These are phyloP conservation scores for Nasturtium officinale DNA, from an alignment of 345 rosid genomes.

Conservation along the genomic window DNA sequence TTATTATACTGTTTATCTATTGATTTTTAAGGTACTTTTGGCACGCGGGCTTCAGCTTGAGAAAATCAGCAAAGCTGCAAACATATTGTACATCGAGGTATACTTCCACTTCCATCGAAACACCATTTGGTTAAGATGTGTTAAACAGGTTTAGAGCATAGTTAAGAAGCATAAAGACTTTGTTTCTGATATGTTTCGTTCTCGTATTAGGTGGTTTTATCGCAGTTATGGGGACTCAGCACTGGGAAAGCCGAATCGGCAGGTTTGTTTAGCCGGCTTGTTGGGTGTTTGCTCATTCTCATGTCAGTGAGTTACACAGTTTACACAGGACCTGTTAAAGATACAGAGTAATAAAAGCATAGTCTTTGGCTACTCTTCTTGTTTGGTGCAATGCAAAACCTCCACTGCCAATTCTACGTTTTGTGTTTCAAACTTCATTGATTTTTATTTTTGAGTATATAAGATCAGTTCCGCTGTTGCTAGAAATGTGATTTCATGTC, in stretches of 20 bases:
- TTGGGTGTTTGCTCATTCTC: slow-evolving; percentile 74
- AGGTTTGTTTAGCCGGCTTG: slow-evolving; percentile 54
- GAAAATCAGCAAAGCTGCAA: slow-evolving; percentile 76
- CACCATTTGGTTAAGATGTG: neutral
- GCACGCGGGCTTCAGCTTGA: slow-evolving; percentile 94
- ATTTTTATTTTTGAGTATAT: neutral
- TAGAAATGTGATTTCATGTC: neutral
- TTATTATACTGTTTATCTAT: no score
- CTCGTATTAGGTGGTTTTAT: slow-evolving; percentile 59
- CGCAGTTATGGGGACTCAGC: slow-evolving; percentile 61
- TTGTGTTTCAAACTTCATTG: slow-evolving; percentile 8
- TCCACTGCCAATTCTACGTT: neutral
- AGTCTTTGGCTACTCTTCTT: neutral
- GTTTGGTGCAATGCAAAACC: neutral
- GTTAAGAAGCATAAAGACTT: slow-evolving; percentile 1
- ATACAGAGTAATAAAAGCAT: slow-evolving; percentile 47
- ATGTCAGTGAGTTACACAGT: slow-evolving; percentile 67
- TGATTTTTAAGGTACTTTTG: slow-evolving; percentile 60
- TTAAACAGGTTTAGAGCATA: neutral
- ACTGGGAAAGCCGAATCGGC: slow-evolving; percentile 49
- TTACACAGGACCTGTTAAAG: slow-evolving; percentile 73
- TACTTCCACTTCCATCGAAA: neutral
- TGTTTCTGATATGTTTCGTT: neutral
- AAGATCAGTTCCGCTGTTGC: neutral
- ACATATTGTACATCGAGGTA: slow-evolving; percentile 74